Conservation (phyloP, 257 asterid genomes). For the Haberlea rhodopensis region DNA sequence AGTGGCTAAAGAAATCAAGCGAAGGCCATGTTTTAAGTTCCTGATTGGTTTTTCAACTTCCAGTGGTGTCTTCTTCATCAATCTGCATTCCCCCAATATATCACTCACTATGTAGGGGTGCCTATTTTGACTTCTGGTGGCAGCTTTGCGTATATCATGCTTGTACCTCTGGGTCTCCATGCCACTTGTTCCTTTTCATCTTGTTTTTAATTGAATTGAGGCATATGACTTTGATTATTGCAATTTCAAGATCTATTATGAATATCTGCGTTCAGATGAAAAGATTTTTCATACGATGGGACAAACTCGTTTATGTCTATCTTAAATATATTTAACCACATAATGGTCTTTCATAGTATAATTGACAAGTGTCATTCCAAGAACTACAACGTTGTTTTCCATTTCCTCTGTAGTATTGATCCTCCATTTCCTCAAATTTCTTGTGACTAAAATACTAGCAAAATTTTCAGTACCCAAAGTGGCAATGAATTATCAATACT, state of each 20-base stretch:
- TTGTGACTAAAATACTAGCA: no score
- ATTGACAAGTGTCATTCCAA: background rate
- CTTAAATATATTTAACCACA: constrained; percentile 3
- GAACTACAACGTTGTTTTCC: background rate
- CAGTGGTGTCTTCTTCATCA: background rate
- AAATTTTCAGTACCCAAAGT: background rate
- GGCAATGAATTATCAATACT: background rate
- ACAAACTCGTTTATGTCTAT: background rate
- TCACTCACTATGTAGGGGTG: background rate
- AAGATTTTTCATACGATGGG: background rate
- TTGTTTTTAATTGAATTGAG: background rate
- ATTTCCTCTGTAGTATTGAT: background rate
- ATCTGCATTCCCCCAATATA: no score
- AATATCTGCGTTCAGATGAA: background rate
- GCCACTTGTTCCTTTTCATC: background rate
- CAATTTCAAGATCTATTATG: background rate
- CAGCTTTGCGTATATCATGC: background rate
- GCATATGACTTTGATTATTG: background rate
- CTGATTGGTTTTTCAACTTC: background rate
- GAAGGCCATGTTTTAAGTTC: background rate
- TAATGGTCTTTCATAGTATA: constrained; percentile 1
- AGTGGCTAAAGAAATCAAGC: background rate
- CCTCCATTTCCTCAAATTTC: background rate
- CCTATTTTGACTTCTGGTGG: background rate
- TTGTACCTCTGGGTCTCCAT: background rate